A percentile compares a stretch with the other conserved stretches of the same genome.
These are phyloP conservation scores for Fragaria vesca DNA, from an alignment of 306 rosid species.

Conservation along the genomic window DNA sequence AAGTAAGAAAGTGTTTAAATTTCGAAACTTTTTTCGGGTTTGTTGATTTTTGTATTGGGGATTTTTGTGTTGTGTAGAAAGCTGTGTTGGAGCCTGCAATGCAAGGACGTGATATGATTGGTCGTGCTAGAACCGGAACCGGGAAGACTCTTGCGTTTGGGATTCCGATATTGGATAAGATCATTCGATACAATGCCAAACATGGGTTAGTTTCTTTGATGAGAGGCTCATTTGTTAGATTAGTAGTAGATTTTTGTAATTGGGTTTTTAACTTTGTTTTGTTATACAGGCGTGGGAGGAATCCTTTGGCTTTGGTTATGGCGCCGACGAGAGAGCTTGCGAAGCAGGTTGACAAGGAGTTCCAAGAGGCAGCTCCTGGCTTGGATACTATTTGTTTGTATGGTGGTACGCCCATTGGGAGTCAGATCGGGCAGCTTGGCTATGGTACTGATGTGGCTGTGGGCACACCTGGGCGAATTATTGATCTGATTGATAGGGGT, in stretches of 20 bases:
- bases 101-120: conserved; percentile 99
- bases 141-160: conserved; percentile 99
- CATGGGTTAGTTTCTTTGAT: conserved; percentile 57
- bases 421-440: conserved; percentile 81
- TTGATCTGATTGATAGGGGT: conserved; percentile 86
- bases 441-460: conserved; percentile 89
- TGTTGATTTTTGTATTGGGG: conserved; percentile 3
- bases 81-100: conserved; percentile 98
- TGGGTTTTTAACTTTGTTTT: conserved; percentile 13
- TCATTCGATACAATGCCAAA: conserved; percentile 69
- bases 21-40: background rate
- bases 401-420: conserved; percentile 86
- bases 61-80: conserved; percentile 36
- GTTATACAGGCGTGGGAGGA: conserved; percentile 61
- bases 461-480: conserved; percentile 94
- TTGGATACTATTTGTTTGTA: conserved; percentile 91
- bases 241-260: background rate
- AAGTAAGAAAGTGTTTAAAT: background rate
- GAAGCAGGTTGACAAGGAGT: conserved; percentile 81
- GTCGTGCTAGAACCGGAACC: conserved; percentile 98
- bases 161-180: conserved; percentile 84
- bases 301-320: conserved; percentile 90
- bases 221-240: background rate
- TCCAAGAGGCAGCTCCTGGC: conserved; percentile 71
- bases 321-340: conserved; percentile 99